These are phyloP conservation scores for Lactuca saligna DNA, from an alignment of 129 eudicot genomes.

Conservation along the genomic window DNA sequence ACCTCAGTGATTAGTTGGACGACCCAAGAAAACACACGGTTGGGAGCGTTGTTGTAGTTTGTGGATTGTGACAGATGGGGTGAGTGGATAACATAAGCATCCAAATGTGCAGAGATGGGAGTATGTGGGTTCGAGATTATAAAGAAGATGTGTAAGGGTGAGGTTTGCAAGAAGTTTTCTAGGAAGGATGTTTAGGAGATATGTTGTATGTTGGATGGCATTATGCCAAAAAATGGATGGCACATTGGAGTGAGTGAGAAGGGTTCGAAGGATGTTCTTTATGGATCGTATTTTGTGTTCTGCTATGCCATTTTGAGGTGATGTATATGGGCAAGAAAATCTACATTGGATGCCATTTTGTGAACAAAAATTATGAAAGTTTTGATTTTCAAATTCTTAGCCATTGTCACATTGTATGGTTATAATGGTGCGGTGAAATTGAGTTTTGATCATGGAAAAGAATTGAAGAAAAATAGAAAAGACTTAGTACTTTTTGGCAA, in stretches of 20 bases:
- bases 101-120: too few species aligned
- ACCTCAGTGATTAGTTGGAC: too few species aligned
- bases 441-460: not conserved
- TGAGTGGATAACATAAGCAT: too few species aligned
- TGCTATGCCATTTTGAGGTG: too few species aligned
- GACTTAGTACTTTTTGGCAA: too few species aligned
- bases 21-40: too few species aligned
- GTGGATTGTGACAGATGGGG: too few species aligned
- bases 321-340: not conserved
- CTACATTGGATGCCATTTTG: not conserved
- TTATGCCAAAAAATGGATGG: not conserved
- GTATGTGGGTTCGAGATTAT: too few species aligned
- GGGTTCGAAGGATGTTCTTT: not conserved
- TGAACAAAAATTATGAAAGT: not conserved
- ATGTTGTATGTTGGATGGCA: not conserved
- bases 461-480: not conserved
- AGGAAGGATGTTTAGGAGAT: not conserved
- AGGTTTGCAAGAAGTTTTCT: not conserved
- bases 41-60: too few species aligned
- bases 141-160: not conserved
- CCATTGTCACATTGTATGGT: conserved; percentile 12
- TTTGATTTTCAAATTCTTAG: not conserved
- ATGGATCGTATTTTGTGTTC: not conserved
- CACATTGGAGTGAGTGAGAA: not conserved
- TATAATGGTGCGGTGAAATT: not conserved